A percentile compares a stretch with the other conserved stretches of the same genome.
Evolutionary conservation across 2,329 filamentous ascomycete species (phyloP).

Genomic region (Didymella exigua): DNA sequence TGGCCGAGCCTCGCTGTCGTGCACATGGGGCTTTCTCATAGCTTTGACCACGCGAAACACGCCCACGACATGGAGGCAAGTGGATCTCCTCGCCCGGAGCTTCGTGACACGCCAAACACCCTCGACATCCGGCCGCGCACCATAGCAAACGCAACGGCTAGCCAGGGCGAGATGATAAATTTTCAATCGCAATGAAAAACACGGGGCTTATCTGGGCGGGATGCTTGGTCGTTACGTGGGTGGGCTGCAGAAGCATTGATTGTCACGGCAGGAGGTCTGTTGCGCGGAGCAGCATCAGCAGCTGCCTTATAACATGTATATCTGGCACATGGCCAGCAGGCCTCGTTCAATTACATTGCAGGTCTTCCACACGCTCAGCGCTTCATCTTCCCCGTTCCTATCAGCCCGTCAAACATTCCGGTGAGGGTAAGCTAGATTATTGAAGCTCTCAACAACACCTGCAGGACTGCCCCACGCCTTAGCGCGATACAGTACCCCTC

Average conservation of each 20-base stretch:
- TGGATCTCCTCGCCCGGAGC: slow-evolving; percentile 21
- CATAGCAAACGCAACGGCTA: slow-evolving; percentile 19
- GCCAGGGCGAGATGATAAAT: slow-evolving; percentile 28
- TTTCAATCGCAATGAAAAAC: slow-evolving; percentile 34
- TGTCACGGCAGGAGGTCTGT: slow-evolving; percentile 18
- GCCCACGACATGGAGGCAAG: slow-evolving; percentile 23
- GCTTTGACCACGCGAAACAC: slow-evolving; percentile 26
- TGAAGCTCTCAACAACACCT: slow-evolving; percentile 18
- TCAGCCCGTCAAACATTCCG: slow-evolving; percentile 3
- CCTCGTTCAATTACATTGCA: slow-evolving; percentile 8
- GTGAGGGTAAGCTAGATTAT: slow-evolving; percentile 2
- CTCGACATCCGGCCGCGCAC: slow-evolving; percentile 33
- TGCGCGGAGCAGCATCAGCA: slow-evolving; percentile 1
- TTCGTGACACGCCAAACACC: slow-evolving; percentile 21
- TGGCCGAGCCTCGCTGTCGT: slow-evolving; percentile 25
- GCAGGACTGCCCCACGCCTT: slow-evolving; percentile 31
- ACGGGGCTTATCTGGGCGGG: slow-evolving; percentile 37
- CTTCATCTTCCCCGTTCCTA: not conserved
- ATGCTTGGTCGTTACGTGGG: slow-evolving; percentile 29
- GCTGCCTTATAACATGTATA: slow-evolving; percentile 6
- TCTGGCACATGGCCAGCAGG: slow-evolving; percentile 8
- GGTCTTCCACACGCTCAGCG: slow-evolving; percentile 2
- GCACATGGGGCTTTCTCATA: slow-evolving; percentile 20
- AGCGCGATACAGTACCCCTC: slow-evolving; percentile 30
- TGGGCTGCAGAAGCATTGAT: slow-evolving; percentile 22